Evolutionary conservation across 305 asterid species (phyloP).

Genomic region (Solanum hybrid): DNA sequence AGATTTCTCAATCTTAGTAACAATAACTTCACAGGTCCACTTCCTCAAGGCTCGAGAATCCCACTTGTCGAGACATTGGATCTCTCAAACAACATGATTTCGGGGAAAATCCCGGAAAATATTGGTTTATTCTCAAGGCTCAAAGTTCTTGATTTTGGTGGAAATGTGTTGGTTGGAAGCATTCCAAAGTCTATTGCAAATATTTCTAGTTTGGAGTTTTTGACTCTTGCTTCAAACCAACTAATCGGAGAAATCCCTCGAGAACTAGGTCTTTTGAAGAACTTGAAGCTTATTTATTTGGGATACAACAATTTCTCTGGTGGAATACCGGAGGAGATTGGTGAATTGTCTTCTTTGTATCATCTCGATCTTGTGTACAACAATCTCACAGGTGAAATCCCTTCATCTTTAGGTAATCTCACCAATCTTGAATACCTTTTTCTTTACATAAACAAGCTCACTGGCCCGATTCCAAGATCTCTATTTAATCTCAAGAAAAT

Average conservation of each 20-base stretch:
- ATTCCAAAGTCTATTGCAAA: slow-evolving; percentile 49
- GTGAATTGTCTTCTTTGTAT: slow-evolving; percentile 30
- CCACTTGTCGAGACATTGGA: slow-evolving; percentile 50
- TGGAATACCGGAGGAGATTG: slow-evolving; percentile 49
- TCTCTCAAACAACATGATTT: slow-evolving; percentile 62
- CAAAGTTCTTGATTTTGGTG: slow-evolving; percentile 60
- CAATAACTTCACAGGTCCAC: slow-evolving; percentile 57
- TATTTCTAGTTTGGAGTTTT: slow-evolving; percentile 39
- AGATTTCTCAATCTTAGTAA: slow-evolving; percentile 56
- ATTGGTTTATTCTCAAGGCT: slow-evolving; percentile 53
- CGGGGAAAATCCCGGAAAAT: slow-evolving; percentile 46
- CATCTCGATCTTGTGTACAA: slow-evolving; percentile 82
- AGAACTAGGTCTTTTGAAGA: slow-evolving; percentile 42
- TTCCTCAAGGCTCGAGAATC: slow-evolving; percentile 26
- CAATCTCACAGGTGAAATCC: slow-evolving; percentile 76
- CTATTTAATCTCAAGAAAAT: slow-evolving; percentile 42
- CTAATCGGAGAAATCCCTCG: slow-evolving; percentile 48
- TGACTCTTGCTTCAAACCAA: slow-evolving; percentile 80
- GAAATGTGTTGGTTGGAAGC: slow-evolving; percentile 49
- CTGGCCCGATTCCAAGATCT: slow-evolving; percentile 48
- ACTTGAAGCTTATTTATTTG: slow-evolving; percentile 49
- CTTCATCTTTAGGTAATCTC: slow-evolving; percentile 69
- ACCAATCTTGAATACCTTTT: slow-evolving; percentile 52
- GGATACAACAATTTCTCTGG: slow-evolving; percentile 87
- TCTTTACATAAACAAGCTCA: slow-evolving; percentile 62